A percentile compares a stretch with the other conserved stretches of the same genome.
These are phyloP conservation scores for Mycena galopus DNA, from an alignment of 768 basidiomycete genomes.

Conservation along the genomic window DNA sequence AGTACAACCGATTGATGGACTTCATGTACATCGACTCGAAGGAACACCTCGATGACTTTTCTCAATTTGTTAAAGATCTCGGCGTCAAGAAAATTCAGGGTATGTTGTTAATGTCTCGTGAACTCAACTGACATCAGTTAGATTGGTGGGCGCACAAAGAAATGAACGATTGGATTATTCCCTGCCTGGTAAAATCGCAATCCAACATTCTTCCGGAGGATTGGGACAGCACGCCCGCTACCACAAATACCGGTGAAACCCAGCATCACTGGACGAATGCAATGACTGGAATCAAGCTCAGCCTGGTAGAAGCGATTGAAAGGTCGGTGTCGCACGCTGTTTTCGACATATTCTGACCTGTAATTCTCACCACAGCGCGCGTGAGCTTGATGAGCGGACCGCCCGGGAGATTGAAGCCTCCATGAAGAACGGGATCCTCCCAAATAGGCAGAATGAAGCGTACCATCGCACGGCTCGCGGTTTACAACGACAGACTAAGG, in stretches of 20 bases:
- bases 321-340: background rate
- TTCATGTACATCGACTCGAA: no score
- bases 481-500: background rate
- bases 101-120: no score
- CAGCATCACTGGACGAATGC: constrained; percentile 41
- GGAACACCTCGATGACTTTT: no score
- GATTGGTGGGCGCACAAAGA: constrained; percentile 44
- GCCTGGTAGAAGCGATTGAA: constrained; percentile 37
- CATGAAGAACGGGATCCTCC: no score
- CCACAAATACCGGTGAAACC: constrained; percentile 39
- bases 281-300: constrained; percentile 35
- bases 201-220: constrained; percentile 33
- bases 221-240: constrained; percentile 38
- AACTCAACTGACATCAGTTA: constrained; percentile 8
- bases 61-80: no score
- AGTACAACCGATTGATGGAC: background rate
- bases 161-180: constrained; percentile 39
- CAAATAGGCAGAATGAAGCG: no score
- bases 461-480: no score
- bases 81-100: no score
- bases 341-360: no score
- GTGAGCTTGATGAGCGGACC: no score
- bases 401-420: no score
- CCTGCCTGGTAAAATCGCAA: constrained; percentile 39
- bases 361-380: no score